These are phyloP conservation scores for Xenoacremonium recifei DNA, from an alignment of 2,329 filamentous ascomycete genomes.

Conservation along the genomic window DNA sequence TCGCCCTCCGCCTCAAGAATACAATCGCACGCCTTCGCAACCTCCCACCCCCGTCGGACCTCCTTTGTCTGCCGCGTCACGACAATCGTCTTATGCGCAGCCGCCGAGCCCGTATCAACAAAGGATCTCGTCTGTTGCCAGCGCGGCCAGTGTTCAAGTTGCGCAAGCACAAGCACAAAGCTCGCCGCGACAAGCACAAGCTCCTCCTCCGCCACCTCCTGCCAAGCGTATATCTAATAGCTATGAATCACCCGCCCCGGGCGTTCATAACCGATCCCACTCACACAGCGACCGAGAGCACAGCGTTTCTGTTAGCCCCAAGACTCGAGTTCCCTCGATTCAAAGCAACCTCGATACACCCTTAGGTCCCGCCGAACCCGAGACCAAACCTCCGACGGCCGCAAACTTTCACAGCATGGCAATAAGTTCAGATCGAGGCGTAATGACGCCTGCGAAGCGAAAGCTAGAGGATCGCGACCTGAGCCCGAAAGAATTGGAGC, in stretches of 20 bases:
- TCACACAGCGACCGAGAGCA: slow-evolving; percentile 64
- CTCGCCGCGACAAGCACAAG: slow-evolving; percentile 29
- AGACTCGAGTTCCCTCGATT: slow-evolving; percentile 61
- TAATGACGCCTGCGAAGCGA: slow-evolving; percentile 39
- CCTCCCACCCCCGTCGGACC: slow-evolving; percentile 53
- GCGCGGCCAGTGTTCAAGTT: slow-evolving; percentile 25
- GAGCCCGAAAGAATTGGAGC: slow-evolving; percentile 51
- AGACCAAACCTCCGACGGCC: slow-evolving; percentile 20
- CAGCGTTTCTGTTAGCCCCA: slow-evolving; percentile 76
- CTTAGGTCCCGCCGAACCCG: slow-evolving; percentile 23
- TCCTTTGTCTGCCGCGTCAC: slow-evolving; percentile 42
- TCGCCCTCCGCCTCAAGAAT: slow-evolving; percentile 42
- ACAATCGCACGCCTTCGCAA: slow-evolving; percentile 51
- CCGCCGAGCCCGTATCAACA: slow-evolving; percentile 62
- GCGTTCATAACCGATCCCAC: slow-evolving; percentile 48
- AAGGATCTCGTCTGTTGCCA: slow-evolving; percentile 33
- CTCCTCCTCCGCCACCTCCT: slow-evolving; percentile 35
- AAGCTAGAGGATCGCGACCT: slow-evolving; percentile 41
- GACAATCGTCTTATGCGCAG: slow-evolving; percentile 47
- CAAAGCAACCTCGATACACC: slow-evolving; percentile 40
- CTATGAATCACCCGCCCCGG: slow-evolving; percentile 42
- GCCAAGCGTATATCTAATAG: slow-evolving; percentile 41
- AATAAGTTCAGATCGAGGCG: slow-evolving; percentile 29
- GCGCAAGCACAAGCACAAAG: slow-evolving; percentile 28
- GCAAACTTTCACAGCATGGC: slow-evolving; percentile 24